A percentile compares a stretch with the other conserved stretches of the same genome.
Conservation (phyloP, 352 stramenopile genomes). For the Phytophthora quininea region DNA sequence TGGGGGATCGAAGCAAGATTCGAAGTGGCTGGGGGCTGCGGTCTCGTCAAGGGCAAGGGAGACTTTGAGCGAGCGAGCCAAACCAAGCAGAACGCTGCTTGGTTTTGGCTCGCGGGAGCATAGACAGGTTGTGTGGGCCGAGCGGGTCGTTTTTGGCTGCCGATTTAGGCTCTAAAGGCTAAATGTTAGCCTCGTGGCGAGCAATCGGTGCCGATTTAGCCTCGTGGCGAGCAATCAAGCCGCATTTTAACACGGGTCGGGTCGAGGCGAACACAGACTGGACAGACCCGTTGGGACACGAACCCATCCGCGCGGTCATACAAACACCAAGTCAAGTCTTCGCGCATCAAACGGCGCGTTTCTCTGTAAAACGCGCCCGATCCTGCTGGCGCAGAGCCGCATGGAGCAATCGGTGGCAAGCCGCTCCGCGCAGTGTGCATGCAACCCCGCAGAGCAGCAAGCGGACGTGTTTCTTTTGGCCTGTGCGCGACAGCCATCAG, state of each 20-base stretch:
- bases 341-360: neutral
- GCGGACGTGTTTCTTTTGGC: conserved; percentile 1
- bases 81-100: conserved; percentile 12
- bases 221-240: neutral
- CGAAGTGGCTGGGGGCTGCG: conserved; percentile 30
- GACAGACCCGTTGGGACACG: neutral
- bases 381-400: neutral
- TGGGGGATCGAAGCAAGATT: conserved; percentile 32
- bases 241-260: neutral
- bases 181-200: neutral
- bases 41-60: neutral
- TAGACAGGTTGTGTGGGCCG: neutral
- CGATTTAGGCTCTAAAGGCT: neutral
- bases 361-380: neutral
- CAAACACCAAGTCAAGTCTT: neutral
- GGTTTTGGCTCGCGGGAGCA: conserved; percentile 3
- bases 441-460: neutral
- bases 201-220: neutral
- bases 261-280: neutral
- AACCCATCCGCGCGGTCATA: neutral
- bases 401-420: neutral
- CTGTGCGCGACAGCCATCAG: neutral
- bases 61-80: neutral
- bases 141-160: neutral
- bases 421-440: neutral